These are phyloP conservation scores for Castanospermum australe DNA, from an alignment of 306 rosid species.

Conservation along the genomic window DNA sequence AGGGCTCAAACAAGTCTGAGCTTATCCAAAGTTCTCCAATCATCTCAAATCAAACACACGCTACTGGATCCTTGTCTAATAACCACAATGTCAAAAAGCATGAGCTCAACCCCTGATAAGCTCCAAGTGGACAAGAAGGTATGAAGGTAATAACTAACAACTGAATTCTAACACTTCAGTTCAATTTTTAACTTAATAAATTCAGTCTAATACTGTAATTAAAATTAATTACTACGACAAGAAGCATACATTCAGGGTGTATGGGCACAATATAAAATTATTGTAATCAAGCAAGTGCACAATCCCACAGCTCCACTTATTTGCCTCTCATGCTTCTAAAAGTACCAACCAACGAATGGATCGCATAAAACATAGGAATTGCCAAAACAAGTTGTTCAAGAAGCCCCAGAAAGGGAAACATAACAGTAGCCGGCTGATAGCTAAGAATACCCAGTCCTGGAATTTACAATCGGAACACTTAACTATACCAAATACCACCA, in stretches of 20 bases:
- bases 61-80: not conserved
- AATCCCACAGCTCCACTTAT: not conserved
- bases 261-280: not conserved
- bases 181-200: not conserved
- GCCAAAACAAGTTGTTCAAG: not conserved
- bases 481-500: not conserved
- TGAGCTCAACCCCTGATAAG: not conserved
- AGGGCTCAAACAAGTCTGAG: not conserved
- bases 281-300: not conserved
- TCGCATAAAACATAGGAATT: not conserved
- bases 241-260: not conserved
- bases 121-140: not conserved
- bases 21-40: slow-evolving; percentile 9
- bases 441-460: slow-evolving; percentile 15
- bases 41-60: not conserved
- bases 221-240: not conserved
- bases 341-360: not conserved
- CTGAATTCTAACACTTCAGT: slow-evolving; percentile 2
- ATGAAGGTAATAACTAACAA: slow-evolving; percentile 5
- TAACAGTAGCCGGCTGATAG: not conserved
- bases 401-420: not conserved
- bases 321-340: not conserved
- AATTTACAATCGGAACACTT: not conserved
- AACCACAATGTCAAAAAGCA: not conserved
- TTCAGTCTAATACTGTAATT: too few relatives aligned